A percentile compares a stretch with the other conserved stretches of the same genome.
These are phyloP conservation scores for Funneliformis geosporum DNA, from an alignment of 192 early-diverging fungal genomes.

Conservation along the genomic window DNA sequence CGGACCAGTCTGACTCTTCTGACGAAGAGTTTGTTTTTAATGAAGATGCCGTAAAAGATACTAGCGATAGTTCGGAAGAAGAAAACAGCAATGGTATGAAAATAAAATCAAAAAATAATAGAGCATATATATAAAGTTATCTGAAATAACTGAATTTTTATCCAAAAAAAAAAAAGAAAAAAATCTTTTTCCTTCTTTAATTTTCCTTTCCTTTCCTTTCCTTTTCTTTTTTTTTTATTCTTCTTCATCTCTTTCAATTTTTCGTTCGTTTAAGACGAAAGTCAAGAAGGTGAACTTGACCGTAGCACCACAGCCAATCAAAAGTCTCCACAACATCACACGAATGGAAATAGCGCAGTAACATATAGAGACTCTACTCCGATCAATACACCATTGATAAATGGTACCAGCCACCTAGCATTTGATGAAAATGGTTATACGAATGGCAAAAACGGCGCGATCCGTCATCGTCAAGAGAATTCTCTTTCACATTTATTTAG, in stretches of 20 bases:
- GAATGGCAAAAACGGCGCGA: not conserved
- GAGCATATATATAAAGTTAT: not conserved
- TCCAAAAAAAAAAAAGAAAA: too few relatives aligned
- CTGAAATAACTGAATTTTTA: too few relatives aligned
- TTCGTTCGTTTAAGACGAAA: too few relatives aligned
- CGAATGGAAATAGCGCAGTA: not conserved
- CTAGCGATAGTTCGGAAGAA: not conserved
- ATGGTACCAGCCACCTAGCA: not conserved
- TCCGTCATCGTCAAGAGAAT: not conserved
- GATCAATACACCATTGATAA: not conserved
- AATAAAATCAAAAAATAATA: not conserved
- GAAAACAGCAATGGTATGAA: not conserved
- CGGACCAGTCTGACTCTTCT: not conserved
- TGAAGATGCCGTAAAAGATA: not conserved
- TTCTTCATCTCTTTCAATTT: too few relatives aligned
- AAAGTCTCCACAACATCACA: not conserved
- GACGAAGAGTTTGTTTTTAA: not conserved
- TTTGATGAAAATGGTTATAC: not conserved
- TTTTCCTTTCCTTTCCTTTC: not conserved
- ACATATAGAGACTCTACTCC: not conserved
- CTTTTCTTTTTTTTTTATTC: not conserved
- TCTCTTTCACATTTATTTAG: not conserved
- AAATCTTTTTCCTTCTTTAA: too few relatives aligned
- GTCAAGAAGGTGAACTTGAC: not conserved
- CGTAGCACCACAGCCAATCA: not conserved